phyloP scores from a whole-genome alignment of 2,329 filamentous ascomycete genomes.

The Colletotrichum horii region DNA sequence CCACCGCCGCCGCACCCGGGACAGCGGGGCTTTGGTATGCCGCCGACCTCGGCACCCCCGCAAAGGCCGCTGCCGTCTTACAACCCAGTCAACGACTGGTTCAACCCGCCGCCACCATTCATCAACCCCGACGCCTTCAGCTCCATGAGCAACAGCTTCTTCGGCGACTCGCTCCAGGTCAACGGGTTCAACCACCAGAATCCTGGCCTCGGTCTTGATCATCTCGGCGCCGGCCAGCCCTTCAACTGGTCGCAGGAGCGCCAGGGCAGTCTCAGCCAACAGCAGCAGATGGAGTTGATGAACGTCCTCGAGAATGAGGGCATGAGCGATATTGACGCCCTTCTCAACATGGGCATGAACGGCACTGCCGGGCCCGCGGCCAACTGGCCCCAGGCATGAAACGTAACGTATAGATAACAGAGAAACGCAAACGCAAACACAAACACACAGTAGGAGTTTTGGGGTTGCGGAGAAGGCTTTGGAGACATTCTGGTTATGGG shows the following conservation, averaged over 20 bases:
- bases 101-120: constrained; percentile 56
- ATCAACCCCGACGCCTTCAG: constrained; percentile 58
- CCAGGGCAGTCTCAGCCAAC: constrained; percentile 75
- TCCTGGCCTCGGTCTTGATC: constrained; percentile 34
- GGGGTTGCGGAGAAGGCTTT: neutral
- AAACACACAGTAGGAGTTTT: neutral
- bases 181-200: constrained; percentile 14
- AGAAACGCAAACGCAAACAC: neutral
- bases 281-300: constrained; percentile 86
- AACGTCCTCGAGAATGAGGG: constrained; percentile 76
- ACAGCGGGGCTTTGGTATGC: constrained; percentile 42
- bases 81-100: constrained; percentile 53
- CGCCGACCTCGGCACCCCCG: constrained; percentile 34
- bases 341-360: constrained; percentile 48
- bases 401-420: neutral
- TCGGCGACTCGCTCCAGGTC: constrained; percentile 37
- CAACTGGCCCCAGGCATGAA: constrained; percentile 10
- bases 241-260: constrained; percentile 48
- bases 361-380: neutral
- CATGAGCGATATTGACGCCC: constrained; percentile 65
- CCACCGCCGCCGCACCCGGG: constrained; percentile 23
- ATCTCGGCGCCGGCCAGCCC: constrained; percentile 28
- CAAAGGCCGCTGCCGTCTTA: constrained; percentile 49
- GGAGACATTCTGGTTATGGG: neutral
- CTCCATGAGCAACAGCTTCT: constrained; percentile 45